Evolutionary conservation across 768 basidiomycete genomes (phyloP).

Genomic region (Boletus subcaerulescens): DNA sequence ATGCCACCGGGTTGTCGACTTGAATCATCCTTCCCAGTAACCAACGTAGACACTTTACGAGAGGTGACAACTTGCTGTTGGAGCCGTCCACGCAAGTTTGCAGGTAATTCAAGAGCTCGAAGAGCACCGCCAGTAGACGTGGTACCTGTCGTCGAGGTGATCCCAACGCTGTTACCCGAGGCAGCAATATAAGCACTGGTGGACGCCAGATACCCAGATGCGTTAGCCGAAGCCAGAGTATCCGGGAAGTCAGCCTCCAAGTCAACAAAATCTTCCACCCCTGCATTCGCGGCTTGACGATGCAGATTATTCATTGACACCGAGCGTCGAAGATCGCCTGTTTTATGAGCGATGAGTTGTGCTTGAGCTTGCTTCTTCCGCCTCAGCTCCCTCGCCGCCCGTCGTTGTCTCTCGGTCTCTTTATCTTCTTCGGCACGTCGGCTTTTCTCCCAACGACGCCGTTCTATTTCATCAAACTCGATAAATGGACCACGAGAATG

Average conservation of each 20-base stretch:
- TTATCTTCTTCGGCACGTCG: slow-evolving; percentile 40
- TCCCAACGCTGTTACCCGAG: slow-evolving; percentile 90
- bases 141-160: slow-evolving; percentile 89
- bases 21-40: slow-evolving; percentile 24
- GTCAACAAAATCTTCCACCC: slow-evolving; percentile 42
- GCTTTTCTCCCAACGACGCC: slow-evolving; percentile 60
- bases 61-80: slow-evolving; percentile 69
- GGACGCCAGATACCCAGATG: slow-evolving; percentile 69
- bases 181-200: slow-evolving; percentile 74
- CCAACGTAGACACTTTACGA: slow-evolving; percentile 42
- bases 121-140: slow-evolving; percentile 58
- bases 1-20: slow-evolving; percentile 41
- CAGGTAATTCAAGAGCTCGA: slow-evolving; percentile 49
- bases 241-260: slow-evolving; percentile 38
- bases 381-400: slow-evolving; percentile 26
- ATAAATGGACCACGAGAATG: slow-evolving; percentile 70
- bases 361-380: slow-evolving; percentile 29
- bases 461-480: slow-evolving; percentile 72
- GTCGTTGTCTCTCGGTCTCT: slow-evolving; percentile 30
- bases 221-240: slow-evolving; percentile 53
- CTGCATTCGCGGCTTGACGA: slow-evolving; percentile 44
- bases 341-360: slow-evolving; percentile 28
- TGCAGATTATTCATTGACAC: slow-evolving; percentile 77
- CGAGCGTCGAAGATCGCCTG: slow-evolving; percentile 64
- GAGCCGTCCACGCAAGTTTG: slow-evolving; percentile 52